Evolutionary conservation across 1,284 basidiomycete genomes (phyloP).

Genomic region (Boletus putidus): DNA sequence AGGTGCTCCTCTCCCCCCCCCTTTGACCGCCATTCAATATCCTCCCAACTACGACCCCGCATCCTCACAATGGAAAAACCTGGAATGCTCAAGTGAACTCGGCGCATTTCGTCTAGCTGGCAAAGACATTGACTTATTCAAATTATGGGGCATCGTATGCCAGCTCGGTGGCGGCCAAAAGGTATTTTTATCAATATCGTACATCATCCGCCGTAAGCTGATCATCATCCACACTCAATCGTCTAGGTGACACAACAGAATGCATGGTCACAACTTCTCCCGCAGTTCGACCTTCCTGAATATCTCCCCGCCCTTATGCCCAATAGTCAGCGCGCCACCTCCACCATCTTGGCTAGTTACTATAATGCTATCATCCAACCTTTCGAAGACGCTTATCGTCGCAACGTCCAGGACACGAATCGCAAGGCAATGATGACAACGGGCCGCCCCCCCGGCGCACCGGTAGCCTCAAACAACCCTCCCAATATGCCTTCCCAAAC

Average conservation of each 20-base stretch:
- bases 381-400: slow-evolving; percentile 68
- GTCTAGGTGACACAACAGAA: slow-evolving; percentile 41
- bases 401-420: slow-evolving; percentile 52
- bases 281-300: slow-evolving; percentile 65
- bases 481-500: slow-evolving; percentile 20
- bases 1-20: slow-evolving; percentile 61
- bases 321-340: slow-evolving; percentile 50
- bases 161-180: slow-evolving; percentile 57
- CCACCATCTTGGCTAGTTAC: slow-evolving; percentile 52
- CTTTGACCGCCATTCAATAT: slow-evolving; percentile 56
- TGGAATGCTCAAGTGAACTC: slow-evolving; percentile 58
- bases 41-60: slow-evolving; percentile 58
- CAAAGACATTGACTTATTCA: slow-evolving; percentile 77
- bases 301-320: slow-evolving; percentile 47
- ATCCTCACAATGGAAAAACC: slow-evolving; percentile 58
- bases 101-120: slow-evolving; percentile 69
- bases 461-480: slow-evolving; percentile 20
- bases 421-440: slow-evolving; percentile 49
- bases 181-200: slow-evolving; percentile 42
- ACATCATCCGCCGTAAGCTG: slow-evolving; percentile 9
- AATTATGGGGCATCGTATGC: slow-evolving; percentile 60
- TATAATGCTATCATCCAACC: slow-evolving; percentile 62
- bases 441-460: slow-evolving; percentile 29
- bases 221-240: slow-evolving; percentile 3
- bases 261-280: slow-evolving; percentile 53